Conservation (phyloP, 345 rosid genomes). For the Adansonia digitata region DNA sequence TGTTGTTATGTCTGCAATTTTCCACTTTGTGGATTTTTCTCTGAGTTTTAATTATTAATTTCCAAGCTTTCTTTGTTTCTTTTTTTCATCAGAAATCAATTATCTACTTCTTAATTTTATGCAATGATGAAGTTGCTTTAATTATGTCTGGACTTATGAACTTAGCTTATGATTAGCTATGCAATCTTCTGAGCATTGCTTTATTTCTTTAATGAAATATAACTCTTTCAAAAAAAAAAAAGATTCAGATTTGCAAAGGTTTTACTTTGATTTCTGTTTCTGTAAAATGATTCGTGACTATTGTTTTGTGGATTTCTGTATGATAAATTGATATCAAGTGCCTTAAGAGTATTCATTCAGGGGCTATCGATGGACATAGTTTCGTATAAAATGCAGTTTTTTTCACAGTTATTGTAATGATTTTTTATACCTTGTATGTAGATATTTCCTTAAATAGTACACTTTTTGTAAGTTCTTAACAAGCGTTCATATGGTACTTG, state of each 20-base stretch:
- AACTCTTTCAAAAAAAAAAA: not conserved
- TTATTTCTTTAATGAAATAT: not conserved
- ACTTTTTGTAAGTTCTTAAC: no score
- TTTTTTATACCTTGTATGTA: not conserved
- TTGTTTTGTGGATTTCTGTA: no score
- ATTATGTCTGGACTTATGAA: conserved; percentile 70
- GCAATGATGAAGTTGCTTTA: conserved; percentile 52
- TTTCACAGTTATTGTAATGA: not conserved
- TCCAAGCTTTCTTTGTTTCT: not conserved
- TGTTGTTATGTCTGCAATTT: conserved; percentile 78
- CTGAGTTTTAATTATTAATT: conserved; percentile 43
- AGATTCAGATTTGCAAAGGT: not conserved
- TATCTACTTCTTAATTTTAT: not conserved
- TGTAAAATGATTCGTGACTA: not conserved
- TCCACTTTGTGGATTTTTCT: conserved; percentile 40
- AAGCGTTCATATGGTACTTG: not conserved
- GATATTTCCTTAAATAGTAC: not conserved
- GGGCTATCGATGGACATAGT: not conserved
- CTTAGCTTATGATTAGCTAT: conserved; percentile 30
- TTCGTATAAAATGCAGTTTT: not conserved
- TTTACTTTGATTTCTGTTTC: not conserved
- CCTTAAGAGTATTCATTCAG: not conserved
- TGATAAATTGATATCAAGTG: not conserved
- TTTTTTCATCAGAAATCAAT: not conserved
- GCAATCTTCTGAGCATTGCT: conserved; percentile 48